A percentile compares a stretch with the other conserved stretches of the same genome.
Conservation (phyloP, 2,329 filamentous ascomycete genomes). For the Colletotrichum nymphaeae region DNA sequence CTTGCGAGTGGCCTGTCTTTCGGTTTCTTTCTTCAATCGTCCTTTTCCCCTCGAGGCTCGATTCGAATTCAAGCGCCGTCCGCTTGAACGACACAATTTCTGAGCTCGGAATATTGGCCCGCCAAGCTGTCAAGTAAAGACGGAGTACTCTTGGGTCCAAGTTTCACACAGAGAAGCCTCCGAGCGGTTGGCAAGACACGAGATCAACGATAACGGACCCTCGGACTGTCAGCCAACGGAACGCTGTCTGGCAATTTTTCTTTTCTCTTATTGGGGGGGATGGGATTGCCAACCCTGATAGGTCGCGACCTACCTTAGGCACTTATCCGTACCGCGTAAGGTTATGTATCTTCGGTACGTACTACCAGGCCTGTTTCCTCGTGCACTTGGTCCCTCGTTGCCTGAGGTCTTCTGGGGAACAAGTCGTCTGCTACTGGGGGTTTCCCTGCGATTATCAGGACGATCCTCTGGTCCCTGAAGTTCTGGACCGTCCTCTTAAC, state of each 20-base stretch:
- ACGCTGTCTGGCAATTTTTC: neutral
- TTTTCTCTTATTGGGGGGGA: neutral
- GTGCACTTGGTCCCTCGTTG: neutral
- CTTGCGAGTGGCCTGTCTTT: neutral
- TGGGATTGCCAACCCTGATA: neutral
- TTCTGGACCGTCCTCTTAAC: conserved; percentile 24
- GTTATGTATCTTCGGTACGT: neutral
- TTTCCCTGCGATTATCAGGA: conserved; percentile 8
- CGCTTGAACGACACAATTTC: neutral
- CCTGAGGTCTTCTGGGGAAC: neutral
- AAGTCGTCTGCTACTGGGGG: neutral
- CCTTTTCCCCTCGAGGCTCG: no score
- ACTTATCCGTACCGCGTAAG: no score
- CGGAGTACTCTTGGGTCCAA: neutral
- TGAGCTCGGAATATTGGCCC: neutral
- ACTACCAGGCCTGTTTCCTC: neutral
- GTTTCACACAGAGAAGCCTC: neutral
- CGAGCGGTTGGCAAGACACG: neutral
- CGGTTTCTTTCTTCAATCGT: neutral
- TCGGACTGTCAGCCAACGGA: neutral
- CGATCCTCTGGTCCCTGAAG: conserved; percentile 34
- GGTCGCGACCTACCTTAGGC: no score
- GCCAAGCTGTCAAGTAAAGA: neutral
- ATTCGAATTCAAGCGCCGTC: neutral
- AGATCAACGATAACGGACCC: neutral